These are phyloP conservation scores for Bryoerythrophyllum caledonicum DNA, from an alignment of 225 moss, liverwort and hornwort species.

Conservation along the genomic window DNA sequence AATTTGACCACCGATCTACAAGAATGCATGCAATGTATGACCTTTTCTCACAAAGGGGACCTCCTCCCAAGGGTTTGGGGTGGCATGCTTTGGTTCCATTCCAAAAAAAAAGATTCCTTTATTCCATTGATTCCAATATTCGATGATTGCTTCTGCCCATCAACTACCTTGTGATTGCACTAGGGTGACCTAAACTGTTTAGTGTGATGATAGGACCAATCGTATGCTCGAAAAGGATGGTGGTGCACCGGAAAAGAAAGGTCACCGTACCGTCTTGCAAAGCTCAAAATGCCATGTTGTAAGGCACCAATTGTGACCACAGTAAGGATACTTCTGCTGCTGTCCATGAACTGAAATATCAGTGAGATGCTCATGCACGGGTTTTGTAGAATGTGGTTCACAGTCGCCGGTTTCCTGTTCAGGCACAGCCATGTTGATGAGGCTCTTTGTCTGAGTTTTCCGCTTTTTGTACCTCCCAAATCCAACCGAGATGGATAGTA, in stretches of 20 bases:
- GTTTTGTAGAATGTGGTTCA: neutral
- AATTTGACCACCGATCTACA: neutral
- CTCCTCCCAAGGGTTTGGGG: neutral
- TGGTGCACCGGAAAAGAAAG: neutral
- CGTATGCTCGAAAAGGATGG: neutral
- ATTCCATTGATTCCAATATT: neutral
- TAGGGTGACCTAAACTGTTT: neutral
- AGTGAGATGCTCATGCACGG: neutral
- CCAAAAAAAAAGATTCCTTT: neutral
- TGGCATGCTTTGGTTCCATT: neutral
- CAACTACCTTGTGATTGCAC: neutral
- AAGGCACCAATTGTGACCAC: neutral
- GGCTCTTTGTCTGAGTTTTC: neutral
- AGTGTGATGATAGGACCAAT: neutral
- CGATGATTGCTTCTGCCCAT: neutral
- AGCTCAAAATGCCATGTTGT: neutral
- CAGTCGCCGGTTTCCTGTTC: neutral
- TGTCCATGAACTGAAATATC: conserved; percentile 8
- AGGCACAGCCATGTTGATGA: neutral
- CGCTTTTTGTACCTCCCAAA: neutral
- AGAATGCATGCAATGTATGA: neutral
- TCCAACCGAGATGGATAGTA: neutral
- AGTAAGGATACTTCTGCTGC: neutral
- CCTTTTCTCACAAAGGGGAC: neutral
- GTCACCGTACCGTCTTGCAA: accelerated